Percentiles rank a stretch among this genome's conserved stretches.
Evolutionary conservation across 768 basidiomycete genomes (phyloP).

Genomic region (Rhizopogon vinicolor): DNA sequence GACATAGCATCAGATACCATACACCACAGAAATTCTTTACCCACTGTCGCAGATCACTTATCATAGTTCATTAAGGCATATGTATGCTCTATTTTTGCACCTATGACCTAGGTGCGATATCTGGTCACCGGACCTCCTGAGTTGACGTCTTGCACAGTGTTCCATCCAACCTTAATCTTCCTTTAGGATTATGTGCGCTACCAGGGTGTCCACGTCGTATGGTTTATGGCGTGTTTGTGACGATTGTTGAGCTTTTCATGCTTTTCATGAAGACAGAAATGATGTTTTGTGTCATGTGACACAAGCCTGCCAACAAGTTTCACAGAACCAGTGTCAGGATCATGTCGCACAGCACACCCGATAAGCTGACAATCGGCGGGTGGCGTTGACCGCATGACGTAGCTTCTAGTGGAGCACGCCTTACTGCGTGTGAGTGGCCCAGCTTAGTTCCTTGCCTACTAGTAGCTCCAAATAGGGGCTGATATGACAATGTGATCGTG

Average conservation of each 20-base stretch:
- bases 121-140: neutral
- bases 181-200: too few species aligned
- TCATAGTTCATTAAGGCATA: neutral
- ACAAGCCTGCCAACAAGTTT: too few species aligned
- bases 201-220: neutral
- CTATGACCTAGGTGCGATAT: neutral
- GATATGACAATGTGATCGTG: neutral
- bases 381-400: neutral
- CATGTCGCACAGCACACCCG: too few species aligned
- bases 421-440: neutral
- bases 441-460: too few species aligned
- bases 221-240: neutral
- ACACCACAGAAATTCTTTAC: neutral
- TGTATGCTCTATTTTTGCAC: neutral
- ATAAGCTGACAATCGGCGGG: neutral
- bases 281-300: too few species aligned
- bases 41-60: neutral
- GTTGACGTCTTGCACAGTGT: neutral
- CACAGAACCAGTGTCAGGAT: too few species aligned
- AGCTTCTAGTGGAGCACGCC: neutral
- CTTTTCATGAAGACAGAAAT: too few species aligned
- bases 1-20: neutral
- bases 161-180: neutral
- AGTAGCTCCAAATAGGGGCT: neutral
- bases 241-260: neutral